A percentile compares a stretch with the other conserved stretches of the same genome.
phyloP scores from a whole-genome alignment of 495 filamentous ascomycete species.

The Tuber borchii region DNA sequence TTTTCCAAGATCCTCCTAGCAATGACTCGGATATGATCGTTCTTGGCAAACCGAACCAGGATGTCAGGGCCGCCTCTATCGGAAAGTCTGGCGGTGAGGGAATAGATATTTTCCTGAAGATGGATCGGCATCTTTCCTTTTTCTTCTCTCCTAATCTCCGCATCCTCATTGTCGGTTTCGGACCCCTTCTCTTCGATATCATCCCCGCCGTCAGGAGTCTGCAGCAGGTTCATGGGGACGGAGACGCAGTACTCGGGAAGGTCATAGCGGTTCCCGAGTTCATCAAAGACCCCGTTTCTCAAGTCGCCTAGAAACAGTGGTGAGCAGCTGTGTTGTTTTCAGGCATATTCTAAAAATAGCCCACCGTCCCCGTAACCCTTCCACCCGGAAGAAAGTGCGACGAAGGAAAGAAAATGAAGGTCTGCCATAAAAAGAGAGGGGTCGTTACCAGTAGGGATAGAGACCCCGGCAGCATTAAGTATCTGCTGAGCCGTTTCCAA shows the following conservation, averaged over 20 bases:
- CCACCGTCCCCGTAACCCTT: neutral
- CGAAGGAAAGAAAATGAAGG: neutral
- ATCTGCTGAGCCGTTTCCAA: constrained; percentile 69
- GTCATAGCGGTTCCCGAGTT: constrained; percentile 65
- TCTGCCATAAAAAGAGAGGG: neutral
- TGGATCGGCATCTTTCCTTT: constrained; percentile 54
- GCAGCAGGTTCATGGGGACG: constrained; percentile 63
- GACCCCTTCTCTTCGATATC: constrained; percentile 44
- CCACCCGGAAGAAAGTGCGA: neutral
- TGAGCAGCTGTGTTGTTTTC: neutral
- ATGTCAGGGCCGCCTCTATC: constrained; percentile 62
- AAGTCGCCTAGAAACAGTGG: constrained; percentile 49
- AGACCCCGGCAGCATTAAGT: constrained; percentile 70
- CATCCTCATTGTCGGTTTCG: constrained; percentile 50
- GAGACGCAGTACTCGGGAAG: constrained; percentile 68
- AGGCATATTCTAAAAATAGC: neutral
- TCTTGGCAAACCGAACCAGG: constrained; percentile 53
- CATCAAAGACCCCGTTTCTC: constrained; percentile 70
- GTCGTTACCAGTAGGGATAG: constrained; percentile 58
- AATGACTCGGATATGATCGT: constrained; percentile 58
- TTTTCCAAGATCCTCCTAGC: constrained; percentile 59
- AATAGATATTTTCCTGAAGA: constrained; percentile 53
- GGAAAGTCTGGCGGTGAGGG: constrained; percentile 60
- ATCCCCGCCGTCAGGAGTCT: constrained; percentile 42
- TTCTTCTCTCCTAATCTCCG: constrained; percentile 58